phyloP scores from a whole-genome alignment of 2,329 filamentous ascomycete species.

The Ophioceras dolichostomum region DNA sequence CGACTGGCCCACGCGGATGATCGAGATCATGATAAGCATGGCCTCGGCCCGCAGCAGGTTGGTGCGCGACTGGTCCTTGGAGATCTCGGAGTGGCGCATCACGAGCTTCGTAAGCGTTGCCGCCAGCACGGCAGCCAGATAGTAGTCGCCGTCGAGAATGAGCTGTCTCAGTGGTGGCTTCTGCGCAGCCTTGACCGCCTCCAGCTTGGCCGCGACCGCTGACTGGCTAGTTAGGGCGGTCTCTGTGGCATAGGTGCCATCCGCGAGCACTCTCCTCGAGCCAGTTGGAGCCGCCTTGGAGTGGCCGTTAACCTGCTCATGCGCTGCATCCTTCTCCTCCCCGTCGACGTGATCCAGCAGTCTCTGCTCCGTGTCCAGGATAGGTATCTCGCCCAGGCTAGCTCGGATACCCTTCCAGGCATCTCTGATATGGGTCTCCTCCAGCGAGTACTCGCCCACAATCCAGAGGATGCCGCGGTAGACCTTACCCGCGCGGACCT shows the following conservation, averaged over 20 bases:
- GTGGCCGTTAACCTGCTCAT: conserved; percentile 75
- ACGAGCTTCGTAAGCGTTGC: conserved; percentile 94
- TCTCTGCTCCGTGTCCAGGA: conserved; percentile 86
- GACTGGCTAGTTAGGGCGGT: conserved; percentile 91
- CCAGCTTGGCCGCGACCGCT: conserved; percentile 76
- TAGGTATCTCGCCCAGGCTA: conserved; percentile 92
- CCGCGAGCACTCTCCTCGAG: conserved; percentile 83
- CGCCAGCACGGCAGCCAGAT: conserved; percentile 86
- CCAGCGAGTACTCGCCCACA: conserved; percentile 89
- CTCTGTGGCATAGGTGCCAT: conserved; percentile 96
- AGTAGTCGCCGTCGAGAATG: conserved; percentile 95
- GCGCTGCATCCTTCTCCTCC: conserved; percentile 42
- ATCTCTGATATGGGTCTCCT: conserved; percentile 87
- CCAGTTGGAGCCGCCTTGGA: conserved; percentile 69
- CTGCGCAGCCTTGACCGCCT: conserved; percentile 92
- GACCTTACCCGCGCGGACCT: conserved; percentile 93
- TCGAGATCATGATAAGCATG: conserved; percentile 99
- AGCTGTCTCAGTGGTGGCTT: conserved; percentile 92
- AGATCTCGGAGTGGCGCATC: conserved; percentile 93
- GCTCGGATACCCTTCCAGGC: conserved; percentile 94
- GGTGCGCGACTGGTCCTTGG: conserved; percentile 70
- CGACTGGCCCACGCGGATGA: conserved; percentile 95
- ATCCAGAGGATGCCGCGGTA: conserved; percentile 97
- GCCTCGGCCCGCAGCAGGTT: conserved; percentile 92
- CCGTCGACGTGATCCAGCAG: conserved; percentile 76